Base-by-base conservation (phyloP, 768 basidiomycete species). In the Pholiota microspora region DNA sequence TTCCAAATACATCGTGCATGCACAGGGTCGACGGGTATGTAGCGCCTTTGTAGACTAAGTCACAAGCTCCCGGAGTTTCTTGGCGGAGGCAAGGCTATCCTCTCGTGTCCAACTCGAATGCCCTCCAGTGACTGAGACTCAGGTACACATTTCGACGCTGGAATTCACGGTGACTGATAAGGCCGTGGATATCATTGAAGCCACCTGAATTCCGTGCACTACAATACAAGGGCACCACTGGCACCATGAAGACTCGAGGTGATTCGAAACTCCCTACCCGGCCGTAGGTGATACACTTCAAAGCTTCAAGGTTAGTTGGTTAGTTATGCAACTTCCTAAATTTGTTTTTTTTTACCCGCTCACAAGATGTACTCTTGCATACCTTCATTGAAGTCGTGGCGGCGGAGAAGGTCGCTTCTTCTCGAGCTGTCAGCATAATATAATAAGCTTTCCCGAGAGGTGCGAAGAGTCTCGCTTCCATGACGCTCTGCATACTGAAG, bases 21-120 rank as follows among this genome's bases (percentile, higher is more conserved):
- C 40, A 52, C 57, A 61, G 60, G 57, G 60, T 51, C 45, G 57
- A 47, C 57, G 57, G 57, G 28, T 51, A 50, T 52, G 36, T 51
- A 36, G 18, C 48, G 47, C 15, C 36, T 28, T 7, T 46, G 31
- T 35, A 49, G 31, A 36, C 24, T 10, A 21, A 36, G 34, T 35
- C 48, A 34, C n/a, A 23, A 23, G 3, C 40, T 23, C 40, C 21
- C 38, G 38, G 38, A 23, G 16, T 48, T 40, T 5, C 10, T 8
- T 45, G 45, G 51, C 12, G 40, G 40, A 42, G 40, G 40, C 40
- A 12, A 42, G 18, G 21, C 40, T 42, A 45, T 47, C 36, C 46
- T 48, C n/a, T 34, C 48, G 21, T 9, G 24, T 49, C 9, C 40
- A 21, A 21, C 40, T 21, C 21, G 16, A 42, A 23, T 7, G 40